A percentile compares a stretch with the other conserved stretches of the same genome.
These are phyloP conservation scores for Gossypium davidsonii DNA, from an alignment of 441 rosid species.

Conservation along the genomic window DNA sequence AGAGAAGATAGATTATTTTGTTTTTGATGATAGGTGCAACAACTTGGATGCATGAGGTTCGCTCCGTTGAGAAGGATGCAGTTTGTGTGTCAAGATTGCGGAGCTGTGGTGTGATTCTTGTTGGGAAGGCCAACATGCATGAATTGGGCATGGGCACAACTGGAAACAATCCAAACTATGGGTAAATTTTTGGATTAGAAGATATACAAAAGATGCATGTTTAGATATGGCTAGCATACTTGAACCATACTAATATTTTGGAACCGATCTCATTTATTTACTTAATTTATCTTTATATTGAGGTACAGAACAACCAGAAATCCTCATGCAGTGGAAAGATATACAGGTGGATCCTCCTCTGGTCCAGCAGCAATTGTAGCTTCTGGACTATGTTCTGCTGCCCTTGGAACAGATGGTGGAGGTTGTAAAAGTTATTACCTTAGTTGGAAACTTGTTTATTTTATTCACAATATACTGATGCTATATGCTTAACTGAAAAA, in stretches of 20 bases:
- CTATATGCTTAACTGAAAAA: constrained; percentile 11
- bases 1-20: constrained; percentile 6
- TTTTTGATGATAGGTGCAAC: constrained; percentile 54
- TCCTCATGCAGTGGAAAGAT: constrained; percentile 71
- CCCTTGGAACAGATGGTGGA: constrained; percentile 95
- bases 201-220: background rate
- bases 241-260: background rate
- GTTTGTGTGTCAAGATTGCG: constrained; percentile 69
- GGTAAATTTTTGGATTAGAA: constrained; percentile 38
- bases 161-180: constrained; percentile 82
- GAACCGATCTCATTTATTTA: background rate
- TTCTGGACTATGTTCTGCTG: constrained; percentile 82
- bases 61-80: constrained; percentile 54
- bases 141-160: constrained; percentile 88
- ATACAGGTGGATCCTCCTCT: constrained; percentile 92
- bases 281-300: constrained; percentile 3
- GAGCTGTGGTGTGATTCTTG: constrained; percentile 67
- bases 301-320: constrained; percentile 75
- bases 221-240: background rate
- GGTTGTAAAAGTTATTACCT: constrained; percentile 38
- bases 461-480: constrained; percentile 9
- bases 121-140: constrained; percentile 96
- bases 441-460: constrained; percentile 11
- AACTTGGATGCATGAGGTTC: constrained; percentile 73
- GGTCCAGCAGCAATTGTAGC: constrained; percentile 91